Evolutionary conservation across 495 filamentous ascomycete genomes (phyloP).

Genomic region (Neurospora sp.): DNA sequence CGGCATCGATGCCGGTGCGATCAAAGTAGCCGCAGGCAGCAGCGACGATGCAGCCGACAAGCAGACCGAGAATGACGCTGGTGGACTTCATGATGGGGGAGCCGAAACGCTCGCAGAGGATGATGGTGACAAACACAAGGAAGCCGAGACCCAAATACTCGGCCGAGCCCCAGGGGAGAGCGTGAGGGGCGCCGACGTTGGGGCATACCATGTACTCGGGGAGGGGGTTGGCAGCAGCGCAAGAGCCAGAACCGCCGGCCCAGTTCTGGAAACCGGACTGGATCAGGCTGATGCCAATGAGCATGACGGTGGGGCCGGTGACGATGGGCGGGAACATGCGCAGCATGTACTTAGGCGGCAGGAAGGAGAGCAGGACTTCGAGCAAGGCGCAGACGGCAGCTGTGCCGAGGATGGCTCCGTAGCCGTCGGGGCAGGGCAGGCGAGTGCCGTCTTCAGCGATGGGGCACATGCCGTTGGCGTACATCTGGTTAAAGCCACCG

Average conservation of each 20-base stretch:
- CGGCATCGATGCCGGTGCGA: conserved; percentile 51
- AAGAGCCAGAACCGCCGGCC: conserved; percentile 66
- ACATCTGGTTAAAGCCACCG: conserved; percentile 77
- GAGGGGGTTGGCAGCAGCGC: conserved; percentile 42
- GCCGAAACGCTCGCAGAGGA: conserved; percentile 76
- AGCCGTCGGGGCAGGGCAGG: conserved; percentile 74
- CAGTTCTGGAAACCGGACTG: conserved; percentile 70
- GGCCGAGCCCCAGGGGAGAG: conserved; percentile 78
- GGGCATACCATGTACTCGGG: conserved; percentile 60
- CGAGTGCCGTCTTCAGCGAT: conserved; percentile 48
- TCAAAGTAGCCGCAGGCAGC: conserved; percentile 80
- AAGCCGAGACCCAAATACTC: conserved; percentile 88
- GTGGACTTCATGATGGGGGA: conserved; percentile 58
- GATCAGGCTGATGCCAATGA: conserved; percentile 60
- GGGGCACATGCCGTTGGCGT: conserved; percentile 68
- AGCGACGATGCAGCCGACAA: conserved; percentile 82
- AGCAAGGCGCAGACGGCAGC: conserved; percentile 57
- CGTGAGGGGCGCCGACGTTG: conserved; percentile 58
- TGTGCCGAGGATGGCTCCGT: conserved; percentile 78
- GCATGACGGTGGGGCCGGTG: conserved; percentile 73
- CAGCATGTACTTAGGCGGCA: conserved; percentile 57
- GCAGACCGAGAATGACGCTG: conserved; percentile 68
- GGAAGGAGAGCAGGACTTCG: conserved; percentile 67
- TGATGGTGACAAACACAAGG: conserved; percentile 81
- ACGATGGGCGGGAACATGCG: conserved; percentile 82